Percentiles rank a stretch among this genome's conserved stretches.
Evolutionary conservation across 1,284 basidiomycete species (phyloP).

Genomic region (Melampsora americana): DNA sequence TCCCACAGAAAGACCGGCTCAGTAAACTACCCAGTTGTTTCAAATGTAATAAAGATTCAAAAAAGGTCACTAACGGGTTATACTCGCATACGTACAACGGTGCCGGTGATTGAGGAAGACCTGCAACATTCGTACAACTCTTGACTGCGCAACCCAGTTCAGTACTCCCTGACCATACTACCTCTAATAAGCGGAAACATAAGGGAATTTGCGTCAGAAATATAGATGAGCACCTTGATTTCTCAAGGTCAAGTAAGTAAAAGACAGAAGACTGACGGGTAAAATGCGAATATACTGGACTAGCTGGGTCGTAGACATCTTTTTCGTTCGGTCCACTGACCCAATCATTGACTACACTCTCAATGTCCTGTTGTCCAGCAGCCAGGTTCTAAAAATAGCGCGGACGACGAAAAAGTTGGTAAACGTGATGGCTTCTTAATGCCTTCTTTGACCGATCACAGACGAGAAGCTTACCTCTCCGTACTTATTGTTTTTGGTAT

Average conservation of each 20-base stretch:
- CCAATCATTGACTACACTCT: slow-evolving; percentile 21
- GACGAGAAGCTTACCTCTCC: slow-evolving; percentile 21
- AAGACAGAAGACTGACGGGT: slow-evolving; percentile 13
- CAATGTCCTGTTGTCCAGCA: slow-evolving; percentile 13
- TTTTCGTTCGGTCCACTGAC: slow-evolving; percentile 36
- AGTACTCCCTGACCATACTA: slow-evolving; percentile 26
- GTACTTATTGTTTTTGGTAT: slow-evolving; percentile 31
- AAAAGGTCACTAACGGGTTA: slow-evolving; percentile 28
- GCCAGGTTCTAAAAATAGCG: slow-evolving; percentile 15
- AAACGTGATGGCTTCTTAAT: no score
- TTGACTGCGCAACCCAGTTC: slow-evolving; percentile 25
- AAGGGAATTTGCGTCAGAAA: background rate
- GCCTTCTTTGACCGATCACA: background rate
- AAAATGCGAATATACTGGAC: slow-evolving; percentile 32
- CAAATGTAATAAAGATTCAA: background rate
- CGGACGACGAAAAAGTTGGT: background rate
- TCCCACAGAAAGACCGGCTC: no score
- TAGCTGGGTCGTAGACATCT: slow-evolving; percentile 10
- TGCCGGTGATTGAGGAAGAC: slow-evolving; percentile 24
- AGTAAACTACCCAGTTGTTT: no score
- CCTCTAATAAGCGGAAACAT: slow-evolving; percentile 18
- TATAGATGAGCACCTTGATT: background rate
- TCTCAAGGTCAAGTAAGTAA: background rate
- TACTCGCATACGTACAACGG: slow-evolving; percentile 37
- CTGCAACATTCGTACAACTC: slow-evolving; percentile 14